Conservation (phyloP, 2,329 filamentous ascomycete genomes). For the Colletotrichum eleusines region DNA sequence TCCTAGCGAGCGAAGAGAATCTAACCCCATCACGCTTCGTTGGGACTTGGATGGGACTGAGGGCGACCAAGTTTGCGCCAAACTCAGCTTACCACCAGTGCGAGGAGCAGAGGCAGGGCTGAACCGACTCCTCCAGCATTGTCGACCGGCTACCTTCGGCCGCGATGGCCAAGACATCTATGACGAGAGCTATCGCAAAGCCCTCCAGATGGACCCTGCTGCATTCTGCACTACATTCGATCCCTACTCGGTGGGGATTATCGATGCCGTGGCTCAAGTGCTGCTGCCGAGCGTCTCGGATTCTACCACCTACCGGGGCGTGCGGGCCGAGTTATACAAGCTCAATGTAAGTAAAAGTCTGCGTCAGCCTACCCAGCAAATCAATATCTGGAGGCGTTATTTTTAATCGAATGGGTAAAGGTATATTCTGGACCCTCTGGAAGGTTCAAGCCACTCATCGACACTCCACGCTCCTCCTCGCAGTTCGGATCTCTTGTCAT, state of each 20-base stretch:
- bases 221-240: constrained; percentile 63
- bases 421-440: constrained; percentile 64
- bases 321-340: constrained; percentile 68
- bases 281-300: constrained; percentile 52
- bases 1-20: not conserved
- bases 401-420: constrained; percentile 46
- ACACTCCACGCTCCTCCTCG: constrained; percentile 61
- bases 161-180: constrained; percentile 58
- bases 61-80: not conserved
- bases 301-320: constrained; percentile 45
- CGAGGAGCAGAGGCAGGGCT: not conserved
- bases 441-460: constrained; percentile 63
- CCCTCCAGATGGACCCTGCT: constrained; percentile 60
- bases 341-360: constrained; percentile 58
- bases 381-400: not conserved
- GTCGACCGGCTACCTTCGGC: constrained; percentile 60
- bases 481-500: constrained; percentile 69
- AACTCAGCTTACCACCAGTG: not conserved
- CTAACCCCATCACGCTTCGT: not conserved
- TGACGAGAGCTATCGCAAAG: constrained; percentile 66
- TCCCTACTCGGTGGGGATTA: constrained; percentile 64
- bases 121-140: not conserved
- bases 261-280: constrained; percentile 61
- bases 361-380: not conserved
- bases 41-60: not conserved